phyloP scores from a whole-genome alignment of 2,329 filamentous ascomycete species.

The Penicillium sp. region DNA sequence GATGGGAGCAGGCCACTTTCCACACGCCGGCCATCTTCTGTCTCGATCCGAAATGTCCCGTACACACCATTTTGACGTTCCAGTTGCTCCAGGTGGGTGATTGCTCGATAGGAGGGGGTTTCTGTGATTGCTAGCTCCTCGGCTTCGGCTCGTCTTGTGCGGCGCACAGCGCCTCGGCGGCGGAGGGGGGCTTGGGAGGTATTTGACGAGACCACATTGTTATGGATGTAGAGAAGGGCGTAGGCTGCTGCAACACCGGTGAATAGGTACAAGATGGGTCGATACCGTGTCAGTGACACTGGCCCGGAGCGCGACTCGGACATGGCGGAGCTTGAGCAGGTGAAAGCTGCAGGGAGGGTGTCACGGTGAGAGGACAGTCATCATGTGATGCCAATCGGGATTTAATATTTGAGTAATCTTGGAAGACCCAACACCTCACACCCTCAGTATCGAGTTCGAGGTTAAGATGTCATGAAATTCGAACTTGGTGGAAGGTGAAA shows the following conservation, averaged over 20 bases:
- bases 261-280: slow-evolving; percentile 42
- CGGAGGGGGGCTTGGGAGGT: slow-evolving; percentile 32
- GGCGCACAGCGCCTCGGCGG: slow-evolving; percentile 42
- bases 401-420: not conserved
- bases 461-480: not conserved
- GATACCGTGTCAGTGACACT: slow-evolving; percentile 38
- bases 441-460: not conserved
- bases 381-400: slow-evolving; percentile 13
- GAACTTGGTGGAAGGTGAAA: slow-evolving; percentile 1
- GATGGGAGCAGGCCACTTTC: slow-evolving; percentile 45
- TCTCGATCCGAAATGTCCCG: slow-evolving; percentile 45
- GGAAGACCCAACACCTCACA: not conserved
- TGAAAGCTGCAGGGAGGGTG: slow-evolving; percentile 13
- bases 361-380: slow-evolving; percentile 12
- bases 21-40: slow-evolving; percentile 41
- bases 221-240: slow-evolving; percentile 42
- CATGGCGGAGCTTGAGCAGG: slow-evolving; percentile 27
- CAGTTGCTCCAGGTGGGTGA: slow-evolving; percentile 40
- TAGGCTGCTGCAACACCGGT: slow-evolving; percentile 44
- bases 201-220: slow-evolving; percentile 28
- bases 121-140: slow-evolving; percentile 25
- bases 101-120: slow-evolving; percentile 39
- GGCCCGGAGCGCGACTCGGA: slow-evolving; percentile 32
- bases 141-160: slow-evolving; percentile 31
- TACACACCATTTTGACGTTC: slow-evolving; percentile 44